Evolutionary conservation across 2,329 filamentous ascomycete species (phyloP), one percentile per base, ranked within the genome.

Genomic region (Endothia cerciana): DNA sequence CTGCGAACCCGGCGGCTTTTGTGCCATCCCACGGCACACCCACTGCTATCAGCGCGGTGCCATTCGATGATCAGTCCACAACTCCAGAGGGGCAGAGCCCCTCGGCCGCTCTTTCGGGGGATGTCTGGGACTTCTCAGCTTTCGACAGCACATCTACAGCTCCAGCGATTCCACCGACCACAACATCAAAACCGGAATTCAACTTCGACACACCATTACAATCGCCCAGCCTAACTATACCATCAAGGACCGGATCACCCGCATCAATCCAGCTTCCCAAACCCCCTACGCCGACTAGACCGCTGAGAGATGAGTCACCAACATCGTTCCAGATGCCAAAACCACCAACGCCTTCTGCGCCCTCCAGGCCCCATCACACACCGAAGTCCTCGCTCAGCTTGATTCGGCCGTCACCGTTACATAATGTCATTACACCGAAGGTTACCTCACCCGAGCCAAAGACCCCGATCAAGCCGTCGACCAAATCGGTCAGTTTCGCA

Each of bases 161-260:
- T 10, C 64, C 64, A 1, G 55, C 65, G 8, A 59, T 67, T 30
- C 67, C 65, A 40, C 65, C 65, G 25, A 63, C 65, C 6, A 67
- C 56, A 41, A 69, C 62, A 13, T 65, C 65, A 5, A 67, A 67
- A 49, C 65, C 60, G 10, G 65, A 60, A 5, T 69, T 65, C 57
- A 59, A 51, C 15, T 65, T 68, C n/a, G 67, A 67, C n/a, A 65
- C 66, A 4, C 66, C 66, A 7, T 25, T 67, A 15, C 65, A 64
- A 17, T 66, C 67, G 13, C 64, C 67, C 8, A 45, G 59, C 36
- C 33, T 63, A 17, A 60, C 51, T 17, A 57, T 41, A 49, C 64
- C 62, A 11, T 68, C 67, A 13, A 51, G 65, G 33, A 62, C 45
- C n/a, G 45, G 40, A 17, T 59, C 57, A 30, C 57, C 57, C n/a